phyloP scores from a whole-genome alignment of 495 filamentous ascomycete species.

The Wilcoxina mikolae region DNA sequence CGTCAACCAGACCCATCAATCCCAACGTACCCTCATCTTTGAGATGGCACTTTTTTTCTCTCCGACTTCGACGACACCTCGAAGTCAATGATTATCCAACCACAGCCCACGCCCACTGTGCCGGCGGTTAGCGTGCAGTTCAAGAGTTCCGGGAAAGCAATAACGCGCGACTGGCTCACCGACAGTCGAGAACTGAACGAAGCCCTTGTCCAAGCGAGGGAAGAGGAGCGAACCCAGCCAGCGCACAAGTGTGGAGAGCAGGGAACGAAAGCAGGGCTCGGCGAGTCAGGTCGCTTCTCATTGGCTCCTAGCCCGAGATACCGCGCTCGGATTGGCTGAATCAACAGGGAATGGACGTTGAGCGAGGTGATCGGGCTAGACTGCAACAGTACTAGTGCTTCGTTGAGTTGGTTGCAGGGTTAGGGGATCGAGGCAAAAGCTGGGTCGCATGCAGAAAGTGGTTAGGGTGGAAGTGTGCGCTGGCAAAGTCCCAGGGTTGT shows the following conservation, averaged over 20 bases:
- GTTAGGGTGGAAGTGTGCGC: slow-evolving; percentile 27
- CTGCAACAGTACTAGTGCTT: background rate
- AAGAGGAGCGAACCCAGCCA: slow-evolving; percentile 26
- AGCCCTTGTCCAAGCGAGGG: slow-evolving; percentile 40
- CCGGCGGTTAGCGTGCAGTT: slow-evolving; percentile 3
- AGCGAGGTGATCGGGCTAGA: background rate
- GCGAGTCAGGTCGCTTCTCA: background rate
- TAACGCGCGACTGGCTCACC: background rate
- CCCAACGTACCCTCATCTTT: background rate
- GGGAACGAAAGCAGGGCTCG: background rate
- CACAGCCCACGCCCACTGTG: background rate
- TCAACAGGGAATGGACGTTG: background rate
- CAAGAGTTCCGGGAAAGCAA: slow-evolving; percentile 1
- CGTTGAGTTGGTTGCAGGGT: slow-evolving; percentile 20
- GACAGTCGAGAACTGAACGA: slow-evolving; percentile 25
- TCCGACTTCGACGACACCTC: no score
- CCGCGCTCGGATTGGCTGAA: slow-evolving; percentile 6
- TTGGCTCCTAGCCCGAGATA: slow-evolving; percentile 1
- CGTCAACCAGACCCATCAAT: background rate
- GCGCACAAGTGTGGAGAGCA: slow-evolving; percentile 6
- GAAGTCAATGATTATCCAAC: no score
- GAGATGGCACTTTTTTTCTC: no score
- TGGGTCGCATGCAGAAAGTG: slow-evolving; percentile 19
- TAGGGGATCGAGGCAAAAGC: slow-evolving; percentile 16
- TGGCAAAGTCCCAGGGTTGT: slow-evolving; percentile 24